Conservation (phyloP, 352 stramenopile species). For the Thalassiosira livingstoniorum region DNA sequence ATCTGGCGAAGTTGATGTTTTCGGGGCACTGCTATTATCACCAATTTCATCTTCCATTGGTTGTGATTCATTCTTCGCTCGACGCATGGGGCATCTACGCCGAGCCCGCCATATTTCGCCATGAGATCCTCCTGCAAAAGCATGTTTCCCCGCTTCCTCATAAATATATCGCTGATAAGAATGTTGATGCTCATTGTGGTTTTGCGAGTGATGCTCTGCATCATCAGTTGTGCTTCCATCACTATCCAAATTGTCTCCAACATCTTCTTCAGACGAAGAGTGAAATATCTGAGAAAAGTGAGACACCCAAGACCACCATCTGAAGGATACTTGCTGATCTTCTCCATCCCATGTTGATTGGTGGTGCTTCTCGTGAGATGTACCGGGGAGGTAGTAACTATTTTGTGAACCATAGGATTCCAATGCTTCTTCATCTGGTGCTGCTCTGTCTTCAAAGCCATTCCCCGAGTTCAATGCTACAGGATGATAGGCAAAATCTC, state of each 20-base stretch:
- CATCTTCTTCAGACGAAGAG: background rate
- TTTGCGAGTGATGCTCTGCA: conserved; percentile 12
- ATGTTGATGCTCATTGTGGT: conserved; percentile 13
- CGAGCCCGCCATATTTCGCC: conserved; percentile 77
- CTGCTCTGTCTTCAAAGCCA: conserved; percentile 32
- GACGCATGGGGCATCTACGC: conserved; percentile 48
- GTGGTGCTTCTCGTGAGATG: background rate
- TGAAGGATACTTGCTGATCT: conserved; percentile 43
- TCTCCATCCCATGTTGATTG: too few species aligned
- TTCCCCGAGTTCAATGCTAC: conserved; percentile 32
- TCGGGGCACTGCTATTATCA: too few species aligned
- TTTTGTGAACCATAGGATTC: conserved; percentile 15
- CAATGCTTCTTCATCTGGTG: conserved; percentile 7
- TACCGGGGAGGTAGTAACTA: conserved; percentile 2
- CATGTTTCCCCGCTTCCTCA: conserved; percentile 51
- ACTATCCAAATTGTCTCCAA: background rate
- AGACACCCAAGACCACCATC: conserved; percentile 71
- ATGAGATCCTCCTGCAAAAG: conserved; percentile 80
- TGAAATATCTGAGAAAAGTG: conserved; percentile 52
- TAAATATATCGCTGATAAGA: conserved; percentile 56
- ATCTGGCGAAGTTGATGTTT: too few species aligned
- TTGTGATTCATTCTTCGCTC: conserved; percentile 1
- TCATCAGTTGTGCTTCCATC: background rate
- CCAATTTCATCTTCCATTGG: background rate
- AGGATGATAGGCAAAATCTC: conserved; percentile 76